Conservation (phyloP, 257 asterid genomes). For the Striga asiatica region DNA sequence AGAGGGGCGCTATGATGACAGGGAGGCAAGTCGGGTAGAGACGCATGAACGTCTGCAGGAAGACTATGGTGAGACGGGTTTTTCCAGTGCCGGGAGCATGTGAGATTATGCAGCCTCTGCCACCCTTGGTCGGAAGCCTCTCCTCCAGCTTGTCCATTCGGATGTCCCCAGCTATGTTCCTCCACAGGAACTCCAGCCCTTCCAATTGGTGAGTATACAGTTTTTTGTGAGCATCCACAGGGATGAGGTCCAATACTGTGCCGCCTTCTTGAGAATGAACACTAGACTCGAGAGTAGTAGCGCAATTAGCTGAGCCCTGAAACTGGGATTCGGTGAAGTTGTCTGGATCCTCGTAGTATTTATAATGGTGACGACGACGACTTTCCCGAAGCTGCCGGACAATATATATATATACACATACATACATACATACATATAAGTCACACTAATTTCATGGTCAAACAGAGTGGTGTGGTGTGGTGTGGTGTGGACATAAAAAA, state of each 20-base stretch:
- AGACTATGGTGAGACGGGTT: conserved; percentile 52
- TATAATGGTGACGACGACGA: conserved; percentile 5
- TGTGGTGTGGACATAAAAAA: too few species aligned
- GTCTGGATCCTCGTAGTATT: background rate
- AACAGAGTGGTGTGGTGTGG: too few species aligned
- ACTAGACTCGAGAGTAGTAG: background rate
- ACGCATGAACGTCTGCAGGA: conserved; percentile 47
- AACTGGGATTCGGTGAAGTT: conserved; percentile 1
- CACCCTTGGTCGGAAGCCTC: conserved; percentile 16
- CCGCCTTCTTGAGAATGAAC: conserved; percentile 8
- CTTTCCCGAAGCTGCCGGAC: conserved; percentile 29
- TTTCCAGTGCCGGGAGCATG: conserved; percentile 95
- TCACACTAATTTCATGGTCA: too few species aligned
- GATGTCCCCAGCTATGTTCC: conserved; percentile 51
- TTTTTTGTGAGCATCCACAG: conserved; percentile 15
- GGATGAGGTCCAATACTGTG: conserved; percentile 49
- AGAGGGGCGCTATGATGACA: conserved; percentile 57
- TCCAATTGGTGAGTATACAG: conserved; percentile 58
- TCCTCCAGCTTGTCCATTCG: conserved; percentile 28
- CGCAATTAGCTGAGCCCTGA: conserved; percentile 1
- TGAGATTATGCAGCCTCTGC: conserved; percentile 72
- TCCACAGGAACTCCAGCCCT: conserved; percentile 60
- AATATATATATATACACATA: too few species aligned
- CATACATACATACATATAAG: too few species aligned
- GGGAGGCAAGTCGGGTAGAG: conserved; percentile 51